phyloP scores from a whole-genome alignment of 2,329 filamentous ascomycete species.

The Plenodomus lindquistii region DNA sequence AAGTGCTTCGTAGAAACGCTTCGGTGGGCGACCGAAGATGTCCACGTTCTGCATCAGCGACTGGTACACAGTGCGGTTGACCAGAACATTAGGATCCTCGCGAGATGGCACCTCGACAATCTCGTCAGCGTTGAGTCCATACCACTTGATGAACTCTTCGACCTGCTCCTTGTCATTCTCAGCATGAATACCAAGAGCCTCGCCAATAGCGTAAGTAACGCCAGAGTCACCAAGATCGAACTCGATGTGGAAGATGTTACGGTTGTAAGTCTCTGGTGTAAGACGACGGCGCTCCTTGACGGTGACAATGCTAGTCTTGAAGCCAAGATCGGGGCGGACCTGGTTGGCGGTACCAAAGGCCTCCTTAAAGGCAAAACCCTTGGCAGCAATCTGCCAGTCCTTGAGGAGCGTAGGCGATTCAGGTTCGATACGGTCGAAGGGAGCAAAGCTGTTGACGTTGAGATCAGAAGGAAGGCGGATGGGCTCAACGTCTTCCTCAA shows the following conservation, averaged over 20 bases:
- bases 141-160: slow-evolving; percentile 83
- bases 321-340: slow-evolving; percentile 82
- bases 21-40: slow-evolving; percentile 94
- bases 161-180: slow-evolving; percentile 86
- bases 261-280: slow-evolving; percentile 85
- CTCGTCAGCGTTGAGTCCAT: slow-evolving; percentile 79
- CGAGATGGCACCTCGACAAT: slow-evolving; percentile 90
- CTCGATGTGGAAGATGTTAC: slow-evolving; percentile 99
- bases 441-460: slow-evolving; percentile 78
- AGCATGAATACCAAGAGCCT: slow-evolving; percentile 93
- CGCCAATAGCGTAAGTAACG: slow-evolving; percentile 94
- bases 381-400: slow-evolving; percentile 82
- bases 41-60: slow-evolving; percentile 90
- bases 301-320: slow-evolving; percentile 83
- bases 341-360: slow-evolving; percentile 75
- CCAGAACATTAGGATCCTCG: slow-evolving; percentile 72
- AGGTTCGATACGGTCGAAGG: slow-evolving; percentile 74
- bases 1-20: slow-evolving; percentile 95
- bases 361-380: slow-evolving; percentile 91
- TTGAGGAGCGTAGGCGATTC: slow-evolving; percentile 70
- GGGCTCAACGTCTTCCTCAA: slow-evolving; percentile 61
- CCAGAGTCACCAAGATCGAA: slow-evolving; percentile 92
- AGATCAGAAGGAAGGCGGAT: slow-evolving; percentile 65
- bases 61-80: slow-evolving; percentile 92
- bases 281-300: slow-evolving; percentile 96